Evolutionary conservation across 768 basidiomycete species (phyloP).

Genomic region (Russula abietina): DNA sequence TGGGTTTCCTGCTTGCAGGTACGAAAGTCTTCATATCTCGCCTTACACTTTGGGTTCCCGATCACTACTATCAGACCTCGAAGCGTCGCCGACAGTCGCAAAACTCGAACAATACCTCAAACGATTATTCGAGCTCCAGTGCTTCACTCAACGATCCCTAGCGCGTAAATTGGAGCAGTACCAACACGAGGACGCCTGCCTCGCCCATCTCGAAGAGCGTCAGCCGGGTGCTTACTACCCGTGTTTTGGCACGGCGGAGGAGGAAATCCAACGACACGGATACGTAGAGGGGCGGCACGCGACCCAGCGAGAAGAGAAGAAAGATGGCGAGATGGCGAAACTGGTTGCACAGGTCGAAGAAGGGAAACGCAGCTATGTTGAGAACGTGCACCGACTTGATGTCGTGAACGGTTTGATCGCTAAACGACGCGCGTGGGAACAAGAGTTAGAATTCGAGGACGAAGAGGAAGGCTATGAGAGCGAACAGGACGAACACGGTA

Average conservation of each 20-base stretch:
- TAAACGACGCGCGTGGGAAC: not conserved
- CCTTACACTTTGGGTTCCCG: not conserved
- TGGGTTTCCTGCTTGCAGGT: not conserved
- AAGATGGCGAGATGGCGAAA: not conserved
- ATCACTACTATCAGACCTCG: not conserved
- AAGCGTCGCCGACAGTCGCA: not conserved
- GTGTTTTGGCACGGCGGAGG: not conserved
- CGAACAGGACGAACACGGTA: not conserved
- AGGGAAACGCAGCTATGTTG: not conserved
- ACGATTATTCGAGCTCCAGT: not conserved
- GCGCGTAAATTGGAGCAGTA: not conserved
- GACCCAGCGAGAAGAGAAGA: not conserved
- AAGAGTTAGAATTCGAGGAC: not conserved
- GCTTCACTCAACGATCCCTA: not conserved
- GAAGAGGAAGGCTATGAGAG: not conserved
- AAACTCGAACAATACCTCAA: not conserved
- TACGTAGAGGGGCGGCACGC: not conserved
- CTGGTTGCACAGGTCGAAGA: not conserved
- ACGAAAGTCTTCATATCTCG: not conserved
- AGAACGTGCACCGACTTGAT: not conserved
- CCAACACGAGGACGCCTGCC: not conserved
- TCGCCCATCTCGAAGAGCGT: conserved; percentile 1
- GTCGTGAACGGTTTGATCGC: not conserved
- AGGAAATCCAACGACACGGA: not conserved
- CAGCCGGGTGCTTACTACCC: not conserved